Conservation (phyloP, 2,329 filamentous ascomycete species). For the Monilinia fructicola region DNA sequence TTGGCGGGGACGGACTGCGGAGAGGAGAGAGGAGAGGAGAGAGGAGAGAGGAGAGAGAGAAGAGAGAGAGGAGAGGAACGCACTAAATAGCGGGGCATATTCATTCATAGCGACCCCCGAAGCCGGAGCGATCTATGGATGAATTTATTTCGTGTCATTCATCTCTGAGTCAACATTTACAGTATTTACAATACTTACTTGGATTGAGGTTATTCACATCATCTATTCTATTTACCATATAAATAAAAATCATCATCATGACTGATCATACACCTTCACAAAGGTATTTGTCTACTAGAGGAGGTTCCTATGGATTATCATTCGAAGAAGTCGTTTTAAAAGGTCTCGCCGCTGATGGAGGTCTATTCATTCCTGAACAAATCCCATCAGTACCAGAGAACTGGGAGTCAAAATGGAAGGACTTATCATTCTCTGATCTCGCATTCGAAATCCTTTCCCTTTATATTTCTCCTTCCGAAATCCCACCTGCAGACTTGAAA, state of each 20-base stretch:
- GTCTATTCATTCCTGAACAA: slow-evolving; percentile 84
- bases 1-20: not conserved
- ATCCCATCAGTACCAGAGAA: slow-evolving; percentile 64
- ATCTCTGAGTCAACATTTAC: not conserved
- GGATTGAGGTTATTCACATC: slow-evolving; percentile 14
- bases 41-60: no score
- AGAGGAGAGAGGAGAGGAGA: no score
- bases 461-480: slow-evolving; percentile 82
- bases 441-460: slow-evolving; percentile 83
- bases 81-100: slow-evolving; percentile 13
- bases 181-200: not conserved
- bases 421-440: slow-evolving; percentile 76
- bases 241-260: slow-evolving; percentile 18
- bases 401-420: slow-evolving; percentile 71
- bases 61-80: no score
- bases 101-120: not conserved
- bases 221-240: not conserved
- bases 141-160: slow-evolving; percentile 8
- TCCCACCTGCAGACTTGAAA: slow-evolving; percentile 76
- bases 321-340: slow-evolving; percentile 92
- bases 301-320: slow-evolving; percentile 67
- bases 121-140: slow-evolving; percentile 2
- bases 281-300: slow-evolving; percentile 61
- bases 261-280: slow-evolving; percentile 51
- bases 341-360: slow-evolving; percentile 81